Conservation (phyloP, 257 asterid genomes). For the Nicotiana attenuata region DNA sequence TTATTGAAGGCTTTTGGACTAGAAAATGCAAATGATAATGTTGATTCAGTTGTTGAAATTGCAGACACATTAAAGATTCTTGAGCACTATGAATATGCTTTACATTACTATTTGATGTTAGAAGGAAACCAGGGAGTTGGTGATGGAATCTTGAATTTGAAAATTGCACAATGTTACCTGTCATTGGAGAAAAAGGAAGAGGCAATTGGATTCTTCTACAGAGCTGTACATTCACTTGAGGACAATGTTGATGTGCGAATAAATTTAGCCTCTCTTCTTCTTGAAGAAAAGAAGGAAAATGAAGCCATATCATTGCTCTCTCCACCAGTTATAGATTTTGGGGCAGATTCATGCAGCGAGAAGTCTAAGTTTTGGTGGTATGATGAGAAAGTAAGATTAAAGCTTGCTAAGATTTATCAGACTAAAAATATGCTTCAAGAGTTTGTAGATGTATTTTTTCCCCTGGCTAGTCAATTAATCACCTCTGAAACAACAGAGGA, state of each 20-base stretch:
- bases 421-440: conserved; percentile 8
- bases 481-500: neutral
- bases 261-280: conserved; percentile 19
- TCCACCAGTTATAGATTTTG: conserved; percentile 2
- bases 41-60: conserved; percentile 2
- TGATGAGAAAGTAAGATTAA: conserved; percentile 6
- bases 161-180: conserved; percentile 13
- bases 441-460: conserved; percentile 9
- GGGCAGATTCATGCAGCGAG: neutral
- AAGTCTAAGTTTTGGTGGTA: conserved; percentile 11
- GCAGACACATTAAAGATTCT: conserved; percentile 12
- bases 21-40: conserved; percentile 4
- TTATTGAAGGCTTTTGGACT: neutral
- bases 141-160: conserved; percentile 10
- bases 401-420: conserved; percentile 11
- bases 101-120: conserved; percentile 6
- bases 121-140: neutral
- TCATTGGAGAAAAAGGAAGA: conserved; percentile 1
- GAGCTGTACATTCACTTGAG: conserved; percentile 11
- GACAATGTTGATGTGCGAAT: conserved; percentile 11
- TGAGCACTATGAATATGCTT: conserved; percentile 3
- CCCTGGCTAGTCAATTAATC: conserved; percentile 9
- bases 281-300: conserved; percentile 5
- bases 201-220: conserved; percentile 11
- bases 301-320: conserved; percentile 18